Conservation (phyloP, 495 filamentous ascomycete genomes). For the Achaetomiella virescens region DNA sequence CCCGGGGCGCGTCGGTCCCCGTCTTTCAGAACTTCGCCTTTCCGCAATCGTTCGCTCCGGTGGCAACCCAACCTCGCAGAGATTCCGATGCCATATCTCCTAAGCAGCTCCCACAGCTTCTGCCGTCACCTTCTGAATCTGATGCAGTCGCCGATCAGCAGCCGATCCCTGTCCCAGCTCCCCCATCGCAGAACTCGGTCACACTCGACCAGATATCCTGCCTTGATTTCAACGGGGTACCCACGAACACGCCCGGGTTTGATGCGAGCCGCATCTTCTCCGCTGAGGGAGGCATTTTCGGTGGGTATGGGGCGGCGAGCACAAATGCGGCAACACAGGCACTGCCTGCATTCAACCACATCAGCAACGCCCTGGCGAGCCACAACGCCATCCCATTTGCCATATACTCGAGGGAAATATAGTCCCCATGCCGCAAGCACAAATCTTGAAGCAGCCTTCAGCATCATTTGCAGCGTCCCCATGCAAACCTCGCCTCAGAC, state of each 20-base stretch:
- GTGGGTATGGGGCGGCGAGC: not conserved
- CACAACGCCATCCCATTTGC: conserved; percentile 13
- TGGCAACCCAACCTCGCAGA: not conserved
- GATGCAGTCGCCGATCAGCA: not conserved
- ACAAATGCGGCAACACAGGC: not conserved
- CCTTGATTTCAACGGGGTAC: conserved; percentile 8
- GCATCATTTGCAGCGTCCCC: not conserved
- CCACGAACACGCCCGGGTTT: conserved; percentile 12
- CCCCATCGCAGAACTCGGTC: not conserved
- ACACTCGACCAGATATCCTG: conserved; percentile 16
- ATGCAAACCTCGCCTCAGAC: not conserved
- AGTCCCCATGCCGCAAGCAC: conserved; percentile 9
- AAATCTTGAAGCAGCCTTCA: not conserved
- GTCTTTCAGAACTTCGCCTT: conserved; percentile 13
- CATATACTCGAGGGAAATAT: conserved; percentile 16
- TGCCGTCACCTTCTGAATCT: not conserved
- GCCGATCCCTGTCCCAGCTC: not conserved
- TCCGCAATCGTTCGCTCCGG: not conserved
- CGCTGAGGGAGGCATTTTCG: not conserved
- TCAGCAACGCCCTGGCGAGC: not conserved
- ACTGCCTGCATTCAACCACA: not conserved
- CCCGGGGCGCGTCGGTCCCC: conserved; percentile 3
- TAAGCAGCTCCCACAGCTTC: conserved; percentile 8
- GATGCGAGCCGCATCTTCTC: conserved; percentile 14
- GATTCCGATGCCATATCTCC: conserved; percentile 15